Conservation (phyloP, 257 asterid genomes). For the Lantana camara region DNA sequence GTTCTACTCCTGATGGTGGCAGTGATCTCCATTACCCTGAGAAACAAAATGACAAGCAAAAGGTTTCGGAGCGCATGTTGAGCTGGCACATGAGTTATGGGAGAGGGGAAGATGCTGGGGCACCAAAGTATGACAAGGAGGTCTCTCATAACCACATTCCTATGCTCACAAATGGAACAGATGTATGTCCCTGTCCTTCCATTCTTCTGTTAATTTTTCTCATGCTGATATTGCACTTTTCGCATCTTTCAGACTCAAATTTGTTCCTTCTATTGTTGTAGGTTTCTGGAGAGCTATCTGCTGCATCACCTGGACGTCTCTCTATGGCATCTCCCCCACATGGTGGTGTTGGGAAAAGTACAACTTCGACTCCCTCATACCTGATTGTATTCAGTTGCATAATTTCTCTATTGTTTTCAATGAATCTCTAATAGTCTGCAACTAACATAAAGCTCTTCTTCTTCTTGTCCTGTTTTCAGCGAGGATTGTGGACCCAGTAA, state of each 20-base stretch:
- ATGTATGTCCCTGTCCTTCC: slow-evolving; percentile 53
- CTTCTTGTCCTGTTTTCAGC: slow-evolving; percentile 48
- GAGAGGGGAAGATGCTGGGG: slow-evolving; percentile 58
- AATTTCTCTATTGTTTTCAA: slow-evolving; percentile 2
- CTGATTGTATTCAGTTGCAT: slow-evolving; percentile 41
- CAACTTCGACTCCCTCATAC: slow-evolving; percentile 42
- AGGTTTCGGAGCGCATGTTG: slow-evolving; percentile 75
- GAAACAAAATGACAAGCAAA: slow-evolving; percentile 57
- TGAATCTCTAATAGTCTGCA: slow-evolving; percentile 6
- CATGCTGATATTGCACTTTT: slow-evolving; percentile 11
- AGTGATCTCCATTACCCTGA: slow-evolving; percentile 49
- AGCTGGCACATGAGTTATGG: slow-evolving; percentile 77
- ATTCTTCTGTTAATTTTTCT: slow-evolving; percentile 32
- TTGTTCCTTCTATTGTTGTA: slow-evolving; percentile 25
- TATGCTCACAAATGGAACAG: slow-evolving; percentile 86
- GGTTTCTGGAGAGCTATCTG: slow-evolving; percentile 94
- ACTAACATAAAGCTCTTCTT: slow-evolving; percentile 22
- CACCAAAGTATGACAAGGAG: slow-evolving; percentile 80
- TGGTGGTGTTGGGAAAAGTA: slow-evolving; percentile 63
- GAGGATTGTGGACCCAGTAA: slow-evolving; percentile 80
- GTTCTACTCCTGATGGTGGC: slow-evolving; percentile 50
- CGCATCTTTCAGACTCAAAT: slow-evolving; percentile 15
- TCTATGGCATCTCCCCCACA: slow-evolving; percentile 90
- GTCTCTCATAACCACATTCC: slow-evolving; percentile 82
- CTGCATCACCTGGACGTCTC: slow-evolving; percentile 90